Conservation (phyloP, 768 basidiomycete genomes). For the Cyathus striatus region DNA sequence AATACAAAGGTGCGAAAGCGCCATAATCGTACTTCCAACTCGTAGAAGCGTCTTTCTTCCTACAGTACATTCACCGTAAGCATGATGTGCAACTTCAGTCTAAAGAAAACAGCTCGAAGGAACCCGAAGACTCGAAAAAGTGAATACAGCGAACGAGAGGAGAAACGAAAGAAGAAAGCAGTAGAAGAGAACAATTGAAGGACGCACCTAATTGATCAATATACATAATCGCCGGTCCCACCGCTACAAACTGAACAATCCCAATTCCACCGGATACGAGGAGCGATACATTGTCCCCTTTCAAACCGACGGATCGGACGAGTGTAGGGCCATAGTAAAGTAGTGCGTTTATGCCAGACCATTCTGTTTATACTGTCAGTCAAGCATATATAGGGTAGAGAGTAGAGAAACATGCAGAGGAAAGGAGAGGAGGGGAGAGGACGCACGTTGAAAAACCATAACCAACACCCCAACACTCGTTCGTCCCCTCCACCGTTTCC, state of each 20-base stretch:
- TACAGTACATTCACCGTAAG: constrained; percentile 11
- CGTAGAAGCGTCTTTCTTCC: constrained; percentile 65
- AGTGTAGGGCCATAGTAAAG: constrained; percentile 80
- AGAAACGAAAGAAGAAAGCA: no score
- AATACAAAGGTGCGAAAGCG: constrained; percentile 57
- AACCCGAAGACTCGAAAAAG: no score
- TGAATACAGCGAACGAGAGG: no score
- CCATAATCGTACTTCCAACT: constrained; percentile 63
- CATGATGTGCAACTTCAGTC: no score
- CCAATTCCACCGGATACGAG: constrained; percentile 77
- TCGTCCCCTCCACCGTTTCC: constrained; percentile 45
- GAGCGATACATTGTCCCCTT: constrained; percentile 53
- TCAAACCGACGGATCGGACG: constrained; percentile 57
- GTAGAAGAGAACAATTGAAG: background rate
- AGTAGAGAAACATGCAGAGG: background rate
- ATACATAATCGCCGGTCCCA: constrained; percentile 65
- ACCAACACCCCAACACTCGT: constrained; percentile 68
- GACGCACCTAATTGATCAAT: constrained; percentile 60
- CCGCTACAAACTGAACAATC: constrained; percentile 72
- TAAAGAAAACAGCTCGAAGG: no score
- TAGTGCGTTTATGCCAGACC: constrained; percentile 84
- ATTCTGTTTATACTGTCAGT: constrained; percentile 41
- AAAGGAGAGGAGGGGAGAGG: background rate
- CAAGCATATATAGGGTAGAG: background rate
- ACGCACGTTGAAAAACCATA: constrained; percentile 82